Percentiles rank a stretch among this genome's conserved stretches.
These are phyloP conservation scores for Xylaria hypoxylon DNA, from an alignment of 2,329 filamentous ascomycete species.

Conservation along the genomic window DNA sequence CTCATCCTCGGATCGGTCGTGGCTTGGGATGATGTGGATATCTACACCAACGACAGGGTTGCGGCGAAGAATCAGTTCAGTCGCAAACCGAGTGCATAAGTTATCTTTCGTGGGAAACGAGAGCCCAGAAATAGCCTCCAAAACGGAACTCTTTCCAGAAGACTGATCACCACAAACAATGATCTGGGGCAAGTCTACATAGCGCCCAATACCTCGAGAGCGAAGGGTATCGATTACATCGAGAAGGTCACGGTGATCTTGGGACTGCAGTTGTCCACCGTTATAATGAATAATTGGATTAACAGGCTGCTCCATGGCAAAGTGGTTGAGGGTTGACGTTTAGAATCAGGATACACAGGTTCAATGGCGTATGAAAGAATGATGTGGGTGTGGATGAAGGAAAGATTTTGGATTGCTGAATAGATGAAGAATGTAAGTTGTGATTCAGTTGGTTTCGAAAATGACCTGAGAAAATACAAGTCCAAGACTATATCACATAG, in stretches of 20 bases:
- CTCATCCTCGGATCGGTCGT: constrained; percentile 47
- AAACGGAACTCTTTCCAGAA: too few species aligned
- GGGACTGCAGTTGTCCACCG: constrained; percentile 1
- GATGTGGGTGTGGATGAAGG: too few species aligned
- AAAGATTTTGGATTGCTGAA: too few species aligned
- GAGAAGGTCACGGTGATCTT: constrained; percentile 47
- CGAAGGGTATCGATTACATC: constrained; percentile 54
- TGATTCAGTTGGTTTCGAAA: too few species aligned
- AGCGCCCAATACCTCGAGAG: constrained; percentile 52
- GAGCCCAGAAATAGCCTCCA: too few species aligned
- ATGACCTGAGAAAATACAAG: too few species aligned
- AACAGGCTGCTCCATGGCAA: not conserved
- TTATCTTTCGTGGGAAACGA: constrained; percentile 64
- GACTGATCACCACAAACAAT: too few species aligned
- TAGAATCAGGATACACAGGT: not conserved
- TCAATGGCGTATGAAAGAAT: too few species aligned
- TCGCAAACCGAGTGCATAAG: constrained; percentile 72
- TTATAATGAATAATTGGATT: constrained; percentile 3
- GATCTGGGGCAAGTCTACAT: too few species aligned
- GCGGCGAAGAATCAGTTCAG: constrained; percentile 60
- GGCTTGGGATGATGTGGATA: constrained; percentile 51
- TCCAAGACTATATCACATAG: too few species aligned
- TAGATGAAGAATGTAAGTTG: too few species aligned
- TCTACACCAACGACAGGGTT: constrained; percentile 37
- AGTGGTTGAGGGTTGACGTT: not conserved